Evolutionary conservation across 2,329 filamentous ascomycete genomes (phyloP).

Genomic region (Venturia pyrina): DNA sequence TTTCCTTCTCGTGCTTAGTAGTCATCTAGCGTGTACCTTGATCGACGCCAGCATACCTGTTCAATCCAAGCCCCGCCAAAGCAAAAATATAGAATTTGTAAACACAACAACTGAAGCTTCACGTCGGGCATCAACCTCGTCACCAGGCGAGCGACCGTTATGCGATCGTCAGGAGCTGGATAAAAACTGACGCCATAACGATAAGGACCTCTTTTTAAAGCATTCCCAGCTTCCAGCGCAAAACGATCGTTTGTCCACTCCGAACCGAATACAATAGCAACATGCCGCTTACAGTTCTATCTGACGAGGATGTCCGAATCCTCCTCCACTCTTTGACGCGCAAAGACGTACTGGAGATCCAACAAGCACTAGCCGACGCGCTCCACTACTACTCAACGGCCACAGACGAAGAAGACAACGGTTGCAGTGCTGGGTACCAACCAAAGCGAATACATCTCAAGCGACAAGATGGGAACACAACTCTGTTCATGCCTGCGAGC

Average conservation of each 20-base stretch:
- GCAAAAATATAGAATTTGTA: background rate
- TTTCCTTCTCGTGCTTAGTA: background rate
- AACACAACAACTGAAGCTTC: background rate
- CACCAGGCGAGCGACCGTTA: background rate
- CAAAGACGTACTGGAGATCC: conserved; percentile 48
- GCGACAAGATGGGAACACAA: conserved; percentile 50
- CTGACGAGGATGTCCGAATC: conserved; percentile 44
- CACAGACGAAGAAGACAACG: conserved; percentile 42
- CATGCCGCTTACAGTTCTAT: conserved; percentile 46
- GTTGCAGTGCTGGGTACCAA: conserved; percentile 50
- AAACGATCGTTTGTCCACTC: too few species aligned
- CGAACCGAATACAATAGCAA: background rate
- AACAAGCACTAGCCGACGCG: conserved; percentile 48
- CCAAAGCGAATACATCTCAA: conserved; percentile 51
- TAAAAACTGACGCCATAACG: background rate
- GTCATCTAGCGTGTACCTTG: background rate
- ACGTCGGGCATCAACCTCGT: background rate
- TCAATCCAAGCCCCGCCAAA: background rate
- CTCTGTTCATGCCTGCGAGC: conserved; percentile 58
- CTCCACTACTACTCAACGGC: conserved; percentile 56
- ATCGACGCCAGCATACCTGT: background rate
- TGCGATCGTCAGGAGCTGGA: background rate
- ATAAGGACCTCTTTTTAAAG: background rate
- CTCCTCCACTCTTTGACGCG: conserved; percentile 46
- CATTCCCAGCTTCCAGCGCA: background rate